Conservation (phyloP, 257 asterid species). For the Mitragyna speciosa region DNA sequence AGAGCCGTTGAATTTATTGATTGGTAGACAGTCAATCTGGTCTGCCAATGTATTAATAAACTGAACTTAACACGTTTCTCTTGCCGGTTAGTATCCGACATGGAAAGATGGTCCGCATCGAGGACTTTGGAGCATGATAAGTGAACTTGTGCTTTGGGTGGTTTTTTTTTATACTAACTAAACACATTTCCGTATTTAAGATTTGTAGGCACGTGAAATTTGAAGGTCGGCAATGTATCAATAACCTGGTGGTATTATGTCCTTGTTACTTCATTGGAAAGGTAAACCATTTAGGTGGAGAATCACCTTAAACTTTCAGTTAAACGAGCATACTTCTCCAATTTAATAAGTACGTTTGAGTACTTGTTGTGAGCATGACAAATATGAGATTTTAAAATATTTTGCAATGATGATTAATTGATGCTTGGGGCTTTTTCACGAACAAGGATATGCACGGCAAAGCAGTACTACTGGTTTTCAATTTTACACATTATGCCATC, state of each 20-base stretch:
- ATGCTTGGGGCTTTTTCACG: not conserved
- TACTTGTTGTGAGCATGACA: not conserved
- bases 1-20: constrained; percentile 1
- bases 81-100: not conserved
- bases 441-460: not conserved
- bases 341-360: not conserved
- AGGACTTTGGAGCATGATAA: not conserved
- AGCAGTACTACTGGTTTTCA: not conserved
- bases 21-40: not conserved
- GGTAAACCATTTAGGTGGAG: not conserved
- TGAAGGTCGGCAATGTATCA: not conserved
- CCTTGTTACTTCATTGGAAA: not conserved
- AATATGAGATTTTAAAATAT: not conserved
- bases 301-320: not conserved
- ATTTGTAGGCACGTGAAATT: not conserved
- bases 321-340: not conserved
- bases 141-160: not conserved
- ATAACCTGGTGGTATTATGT: not conserved
- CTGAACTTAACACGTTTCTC: not conserved
- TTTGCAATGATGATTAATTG: not conserved
- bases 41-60: not conserved
- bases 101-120: not conserved
- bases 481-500: too few relatives aligned
- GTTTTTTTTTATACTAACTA: not conserved
- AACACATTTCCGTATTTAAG: not conserved